phyloP scores from a whole-genome alignment of 2,329 filamentous ascomycete genomes.

The Ascosphaera apis region DNA sequence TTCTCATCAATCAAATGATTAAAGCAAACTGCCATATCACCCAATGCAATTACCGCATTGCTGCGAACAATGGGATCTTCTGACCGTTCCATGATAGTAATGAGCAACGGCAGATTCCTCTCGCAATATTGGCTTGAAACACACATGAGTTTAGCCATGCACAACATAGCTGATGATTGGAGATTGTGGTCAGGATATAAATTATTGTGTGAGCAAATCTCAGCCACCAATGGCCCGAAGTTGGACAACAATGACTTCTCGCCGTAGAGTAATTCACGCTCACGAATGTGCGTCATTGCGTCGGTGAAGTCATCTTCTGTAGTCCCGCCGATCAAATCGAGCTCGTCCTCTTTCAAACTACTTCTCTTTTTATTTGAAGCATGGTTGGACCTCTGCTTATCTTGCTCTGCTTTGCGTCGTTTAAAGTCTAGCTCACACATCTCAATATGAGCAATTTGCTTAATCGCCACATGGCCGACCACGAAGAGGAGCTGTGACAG shows the following conservation, averaged over 20 bases:
- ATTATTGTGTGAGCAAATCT: conserved; percentile 89
- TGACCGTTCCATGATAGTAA: conserved; percentile 93
- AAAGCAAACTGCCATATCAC: conserved; percentile 98
- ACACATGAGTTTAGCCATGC: conserved; percentile 96
- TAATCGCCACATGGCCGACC: conserved; percentile 89
- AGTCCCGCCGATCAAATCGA: conserved; percentile 90
- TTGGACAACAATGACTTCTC: conserved; percentile 63
- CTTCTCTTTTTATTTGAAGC: no score
- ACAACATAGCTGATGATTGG: conserved; percentile 80
- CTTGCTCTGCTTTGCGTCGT: conserved; percentile 46
- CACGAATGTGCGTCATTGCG: conserved; percentile 61
- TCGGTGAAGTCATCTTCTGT: conserved; percentile 87
- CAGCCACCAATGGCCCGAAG: conserved; percentile 76
- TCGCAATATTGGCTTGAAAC: conserved; percentile 95
- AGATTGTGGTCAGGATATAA: conserved; percentile 73
- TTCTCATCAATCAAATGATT: conserved; percentile 99
- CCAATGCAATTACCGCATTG: conserved; percentile 89
- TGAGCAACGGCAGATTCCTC: conserved; percentile 70
- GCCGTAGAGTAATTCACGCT: conserved; percentile 65
- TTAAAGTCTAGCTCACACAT: conserved; percentile 98
- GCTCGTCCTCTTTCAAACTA: conserved; percentile 74
- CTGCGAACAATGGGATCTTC: conserved; percentile 79
- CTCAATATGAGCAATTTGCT: conserved; percentile 95
- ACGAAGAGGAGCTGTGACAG: conserved; percentile 85
- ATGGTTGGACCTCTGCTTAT: conserved; percentile 29